Conservation (phyloP, 2,329 filamentous ascomycete genomes). For the Zalaria obscura region DNA sequence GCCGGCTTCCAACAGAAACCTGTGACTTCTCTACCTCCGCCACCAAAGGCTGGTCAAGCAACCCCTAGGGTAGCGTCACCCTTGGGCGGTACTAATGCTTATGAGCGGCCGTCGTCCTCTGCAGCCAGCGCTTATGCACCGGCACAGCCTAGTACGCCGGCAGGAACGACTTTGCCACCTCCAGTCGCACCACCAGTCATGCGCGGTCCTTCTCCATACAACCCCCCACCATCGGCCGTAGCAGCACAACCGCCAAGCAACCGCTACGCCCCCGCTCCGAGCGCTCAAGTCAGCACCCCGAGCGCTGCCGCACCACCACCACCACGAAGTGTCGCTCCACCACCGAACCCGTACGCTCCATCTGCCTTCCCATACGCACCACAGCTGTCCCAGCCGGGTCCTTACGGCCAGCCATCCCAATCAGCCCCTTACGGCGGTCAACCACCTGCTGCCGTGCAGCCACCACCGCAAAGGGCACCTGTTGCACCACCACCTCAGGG, state of each 20-base stretch:
- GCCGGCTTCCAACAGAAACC: conserved; percentile 41
- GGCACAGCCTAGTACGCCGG: conserved; percentile 30
- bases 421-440: conserved; percentile 26
- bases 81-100: conserved; percentile 38
- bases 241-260: conserved; percentile 51
- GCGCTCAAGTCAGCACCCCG: conserved; percentile 34
- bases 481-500: conserved; percentile 23
- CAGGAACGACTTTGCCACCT: conserved; percentile 28
- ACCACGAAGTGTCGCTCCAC: conserved; percentile 28
- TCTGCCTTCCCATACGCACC: conserved; percentile 5
- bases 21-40: conserved; percentile 63
- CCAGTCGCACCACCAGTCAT: conserved; percentile 45
- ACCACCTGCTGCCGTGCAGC: conserved; percentile 23
- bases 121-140: conserved; percentile 53
- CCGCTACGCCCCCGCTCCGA: conserved; percentile 57
- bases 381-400: conserved; percentile 1
- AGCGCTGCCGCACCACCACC: conserved; percentile 19
- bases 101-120: conserved; percentile 35
- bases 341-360: conserved; percentile 28
- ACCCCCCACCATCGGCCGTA: conserved; percentile 50
- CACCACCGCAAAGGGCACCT: conserved; percentile 22
- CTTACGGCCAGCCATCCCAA: conserved; percentile 9
- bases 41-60: conserved; percentile 63
- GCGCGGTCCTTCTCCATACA: conserved; percentile 74
- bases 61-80: conserved; percentile 60